Evolutionary conservation across 169 alveolate species (phyloP).

Genomic region (Amoebophrya sp.): DNA sequence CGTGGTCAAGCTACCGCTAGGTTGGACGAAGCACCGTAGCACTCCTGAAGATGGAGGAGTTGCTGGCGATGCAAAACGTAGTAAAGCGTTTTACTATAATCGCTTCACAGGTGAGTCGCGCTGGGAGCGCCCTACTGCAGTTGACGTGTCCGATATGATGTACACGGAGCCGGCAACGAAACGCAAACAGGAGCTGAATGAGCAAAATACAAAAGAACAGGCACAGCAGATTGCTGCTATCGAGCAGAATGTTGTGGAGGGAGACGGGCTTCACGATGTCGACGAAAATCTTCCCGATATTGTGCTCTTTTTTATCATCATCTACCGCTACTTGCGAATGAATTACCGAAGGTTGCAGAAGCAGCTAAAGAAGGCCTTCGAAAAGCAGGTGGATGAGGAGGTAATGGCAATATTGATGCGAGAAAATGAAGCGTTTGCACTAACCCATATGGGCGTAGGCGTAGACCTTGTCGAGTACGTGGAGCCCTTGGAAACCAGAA

Average conservation of each 20-base stretch:
- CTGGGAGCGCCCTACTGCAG: not conserved
- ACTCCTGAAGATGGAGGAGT: too few species aligned
- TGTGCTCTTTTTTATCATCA: not conserved
- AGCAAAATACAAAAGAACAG: not conserved
- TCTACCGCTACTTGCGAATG: not conserved
- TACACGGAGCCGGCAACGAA: not conserved
- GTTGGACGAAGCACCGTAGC: not conserved
- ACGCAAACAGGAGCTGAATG: not conserved
- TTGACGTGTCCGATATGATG: not conserved
- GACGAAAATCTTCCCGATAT: not conserved
- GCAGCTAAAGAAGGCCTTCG: slow-evolving; percentile 4
- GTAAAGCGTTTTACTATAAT: not conserved
- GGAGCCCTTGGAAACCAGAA: not conserved
- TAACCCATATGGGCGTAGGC: not conserved
- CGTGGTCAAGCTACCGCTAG: not conserved
- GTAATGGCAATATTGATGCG: not conserved
- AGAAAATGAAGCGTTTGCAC: not conserved
- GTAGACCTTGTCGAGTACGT: not conserved
- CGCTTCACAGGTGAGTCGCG: not conserved
- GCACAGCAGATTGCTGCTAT: not conserved
- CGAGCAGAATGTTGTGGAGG: not conserved
- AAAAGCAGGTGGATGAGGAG: not conserved
- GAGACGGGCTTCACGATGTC: not conserved
- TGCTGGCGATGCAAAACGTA: too few species aligned
- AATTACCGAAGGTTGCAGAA: not conserved